Evolutionary conservation across 495 filamentous ascomycete species (phyloP).

Genomic region (Amphirosellinia nigrospora): DNA sequence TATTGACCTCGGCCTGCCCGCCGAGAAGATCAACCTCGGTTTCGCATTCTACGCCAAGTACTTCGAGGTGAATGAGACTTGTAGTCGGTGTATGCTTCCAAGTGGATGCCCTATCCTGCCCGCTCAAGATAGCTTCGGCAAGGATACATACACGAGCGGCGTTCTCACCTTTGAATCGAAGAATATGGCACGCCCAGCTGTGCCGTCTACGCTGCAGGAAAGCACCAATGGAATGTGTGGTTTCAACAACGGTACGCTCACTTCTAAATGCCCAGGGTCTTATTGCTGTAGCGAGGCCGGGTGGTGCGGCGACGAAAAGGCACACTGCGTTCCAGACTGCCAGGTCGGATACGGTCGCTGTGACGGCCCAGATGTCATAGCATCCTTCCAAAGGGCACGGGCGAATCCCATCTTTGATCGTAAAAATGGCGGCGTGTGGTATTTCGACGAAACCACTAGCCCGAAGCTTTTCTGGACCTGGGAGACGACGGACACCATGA

Average conservation of each 20-base stretch:
- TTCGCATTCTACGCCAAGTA: conserved; percentile 71
- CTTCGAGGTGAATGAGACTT: conserved; percentile 57
- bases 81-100: conserved; percentile 46
- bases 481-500: conserved; percentile 63
- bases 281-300: conserved; percentile 33
- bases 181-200: conserved; percentile 9
- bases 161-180: conserved; percentile 56
- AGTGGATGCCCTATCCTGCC: conserved; percentile 59
- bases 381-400: conserved; percentile 49
- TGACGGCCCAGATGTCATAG: conserved; percentile 33
- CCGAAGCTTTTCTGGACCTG: conserved; percentile 68
- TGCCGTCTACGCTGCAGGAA: not conserved
- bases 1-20: conserved; percentile 54
- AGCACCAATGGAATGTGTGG: conserved; percentile 12
- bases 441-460: conserved; percentile 54
- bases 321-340: conserved; percentile 31
- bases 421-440: conserved; percentile 62
- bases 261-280: conserved; percentile 28
- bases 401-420: conserved; percentile 56
- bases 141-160: conserved; percentile 61
- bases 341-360: conserved; percentile 37
- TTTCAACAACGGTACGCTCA: conserved; percentile 4
- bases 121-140: conserved; percentile 64
- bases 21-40: conserved; percentile 67
- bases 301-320: conserved; percentile 34